phyloP scores from a whole-genome alignment of 2,329 filamentous ascomycete genomes.

The Nannizziopsis arthrosporioides region DNA sequence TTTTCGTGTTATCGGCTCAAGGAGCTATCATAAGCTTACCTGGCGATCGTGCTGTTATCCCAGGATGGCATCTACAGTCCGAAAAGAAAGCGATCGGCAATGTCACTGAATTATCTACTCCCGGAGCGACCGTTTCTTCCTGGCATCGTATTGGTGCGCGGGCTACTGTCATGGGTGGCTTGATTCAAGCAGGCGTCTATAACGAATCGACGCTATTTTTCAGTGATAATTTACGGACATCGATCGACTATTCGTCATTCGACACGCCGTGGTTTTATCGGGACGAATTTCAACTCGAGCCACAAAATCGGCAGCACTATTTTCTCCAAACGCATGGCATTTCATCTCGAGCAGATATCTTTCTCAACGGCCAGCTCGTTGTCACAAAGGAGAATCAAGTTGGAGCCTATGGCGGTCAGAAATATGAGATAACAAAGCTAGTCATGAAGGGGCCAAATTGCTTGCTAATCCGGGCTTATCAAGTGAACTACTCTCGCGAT shows the following conservation, averaged over 20 bases:
- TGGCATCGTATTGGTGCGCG: slow-evolving; percentile 44
- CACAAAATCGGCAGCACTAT: slow-evolving; percentile 33
- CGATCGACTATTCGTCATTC: slow-evolving; percentile 39
- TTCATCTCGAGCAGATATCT: slow-evolving; percentile 49
- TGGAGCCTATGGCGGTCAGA: slow-evolving; percentile 47
- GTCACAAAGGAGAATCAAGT: slow-evolving; percentile 40
- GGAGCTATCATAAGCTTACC: slow-evolving; percentile 17
- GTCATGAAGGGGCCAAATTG: slow-evolving; percentile 37
- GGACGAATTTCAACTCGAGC: slow-evolving; percentile 38
- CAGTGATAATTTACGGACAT: slow-evolving; percentile 39
- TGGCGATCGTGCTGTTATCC: slow-evolving; percentile 21
- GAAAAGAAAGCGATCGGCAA: slow-evolving; percentile 28
- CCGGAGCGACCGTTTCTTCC: slow-evolving; percentile 36
- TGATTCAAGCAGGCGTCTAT: slow-evolving; percentile 44
- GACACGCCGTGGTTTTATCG: slow-evolving; percentile 49
- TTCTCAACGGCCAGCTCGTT: slow-evolving; percentile 45
- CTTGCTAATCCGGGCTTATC: slow-evolving; percentile 44
- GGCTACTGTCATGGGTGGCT: slow-evolving; percentile 47
- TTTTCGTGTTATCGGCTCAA: not conserved
- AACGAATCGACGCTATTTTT: slow-evolving; percentile 46
- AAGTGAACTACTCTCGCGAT: slow-evolving; percentile 49
- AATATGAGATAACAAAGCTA: slow-evolving; percentile 42
- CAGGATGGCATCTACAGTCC: slow-evolving; percentile 43
- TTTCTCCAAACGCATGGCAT: slow-evolving; percentile 49
- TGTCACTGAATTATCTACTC: slow-evolving; percentile 31